Evolutionary conservation across 2,329 filamentous ascomycete genomes (phyloP).

Genomic region (Penicillium sp.): DNA sequence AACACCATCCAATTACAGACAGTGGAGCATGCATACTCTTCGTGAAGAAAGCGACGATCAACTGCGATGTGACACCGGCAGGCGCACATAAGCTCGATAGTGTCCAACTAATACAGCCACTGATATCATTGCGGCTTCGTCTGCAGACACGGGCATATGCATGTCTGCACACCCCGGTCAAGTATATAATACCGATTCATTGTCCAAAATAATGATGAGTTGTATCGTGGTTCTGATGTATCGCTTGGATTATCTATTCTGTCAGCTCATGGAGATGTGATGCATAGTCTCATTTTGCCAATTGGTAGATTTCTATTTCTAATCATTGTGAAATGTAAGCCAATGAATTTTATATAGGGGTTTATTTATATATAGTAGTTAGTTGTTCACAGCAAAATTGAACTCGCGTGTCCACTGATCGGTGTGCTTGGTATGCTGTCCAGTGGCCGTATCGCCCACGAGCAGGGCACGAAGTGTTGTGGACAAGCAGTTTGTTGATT

Average conservation of each 20-base stretch:
- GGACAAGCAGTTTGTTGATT: not conserved
- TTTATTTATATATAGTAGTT: not conserved
- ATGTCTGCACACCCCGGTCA: not conserved
- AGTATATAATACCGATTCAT: not conserved
- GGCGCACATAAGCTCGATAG: not conserved
- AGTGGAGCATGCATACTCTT: not conserved
- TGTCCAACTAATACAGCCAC: constrained; percentile 1
- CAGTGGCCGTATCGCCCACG: too few relatives aligned
- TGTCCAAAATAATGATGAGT: not conserved
- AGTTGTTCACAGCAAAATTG: not conserved
- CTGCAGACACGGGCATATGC: not conserved
- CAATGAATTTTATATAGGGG: not conserved
- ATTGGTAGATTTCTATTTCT: not conserved
- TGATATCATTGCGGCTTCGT: constrained; percentile 4
- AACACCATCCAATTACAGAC: not conserved
- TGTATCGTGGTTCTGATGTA: not conserved
- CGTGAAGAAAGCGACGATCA: not conserved
- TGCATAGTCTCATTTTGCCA: not conserved
- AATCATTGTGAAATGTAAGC: not conserved
- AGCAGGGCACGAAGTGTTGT: not conserved
- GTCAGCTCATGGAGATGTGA: too few relatives aligned
- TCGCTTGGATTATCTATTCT: not conserved
- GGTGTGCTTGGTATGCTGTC: not conserved
- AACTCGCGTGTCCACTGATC: not conserved
- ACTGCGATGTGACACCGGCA: not conserved